phyloP scores from a whole-genome alignment of 169 alveolate genomes.

The Plasmodium knowlesi region DNA sequence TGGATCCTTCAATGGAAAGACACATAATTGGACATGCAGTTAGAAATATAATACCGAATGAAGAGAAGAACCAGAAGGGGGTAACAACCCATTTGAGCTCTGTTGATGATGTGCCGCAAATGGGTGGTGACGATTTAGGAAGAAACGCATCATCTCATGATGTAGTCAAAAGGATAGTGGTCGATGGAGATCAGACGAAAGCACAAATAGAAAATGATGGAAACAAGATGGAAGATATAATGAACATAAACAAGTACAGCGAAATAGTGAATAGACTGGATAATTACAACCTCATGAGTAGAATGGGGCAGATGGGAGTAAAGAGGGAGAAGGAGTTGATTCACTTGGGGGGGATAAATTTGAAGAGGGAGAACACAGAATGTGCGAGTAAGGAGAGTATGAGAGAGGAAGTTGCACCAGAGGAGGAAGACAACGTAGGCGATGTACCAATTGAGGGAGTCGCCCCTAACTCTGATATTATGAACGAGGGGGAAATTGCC shows the following conservation, averaged over 20 bases:
- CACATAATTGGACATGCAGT: background rate
- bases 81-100: background rate
- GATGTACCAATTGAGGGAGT: too few relatives aligned
- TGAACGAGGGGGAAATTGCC: background rate
- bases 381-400: background rate
- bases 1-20: background rate
- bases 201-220: background rate
- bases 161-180: background rate
- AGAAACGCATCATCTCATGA: background rate
- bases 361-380: slow-evolving; percentile 16
- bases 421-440: background rate
- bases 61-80: background rate
- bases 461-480: background rate
- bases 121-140: background rate
- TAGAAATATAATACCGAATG: background rate
- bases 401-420: background rate
- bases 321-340: background rate
- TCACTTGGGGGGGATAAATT: slow-evolving; percentile 27
- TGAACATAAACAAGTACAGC: slow-evolving; percentile 22
- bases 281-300: background rate
- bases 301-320: background rate
- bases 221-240: slow-evolving; percentile 13
- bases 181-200: background rate
- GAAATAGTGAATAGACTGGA: slow-evolving; percentile 1
- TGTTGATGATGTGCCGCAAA: background rate